phyloP scores from a whole-genome alignment of 208 protist genomes.

The Sergeia podlipaevii region DNA sequence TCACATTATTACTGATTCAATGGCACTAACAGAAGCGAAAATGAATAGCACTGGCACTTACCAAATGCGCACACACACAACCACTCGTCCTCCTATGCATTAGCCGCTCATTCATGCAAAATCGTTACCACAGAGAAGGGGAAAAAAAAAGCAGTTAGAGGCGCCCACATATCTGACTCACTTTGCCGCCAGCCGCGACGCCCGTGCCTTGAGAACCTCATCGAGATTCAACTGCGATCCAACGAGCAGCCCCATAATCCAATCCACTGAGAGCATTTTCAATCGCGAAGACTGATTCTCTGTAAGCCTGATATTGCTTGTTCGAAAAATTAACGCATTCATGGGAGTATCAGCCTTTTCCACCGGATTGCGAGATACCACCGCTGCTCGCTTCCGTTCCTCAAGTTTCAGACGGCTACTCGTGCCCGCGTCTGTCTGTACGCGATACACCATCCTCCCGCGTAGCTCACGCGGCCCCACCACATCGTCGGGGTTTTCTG shows the following conservation, averaged over 20 bases:
- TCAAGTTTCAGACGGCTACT: slow-evolving; percentile 44
- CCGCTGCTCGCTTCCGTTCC: slow-evolving; percentile 25
- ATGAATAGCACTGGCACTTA: no score
- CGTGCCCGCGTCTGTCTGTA: slow-evolving; percentile 51
- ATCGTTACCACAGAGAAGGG: no score
- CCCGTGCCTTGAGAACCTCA: neutral
- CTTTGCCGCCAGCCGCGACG: no score
- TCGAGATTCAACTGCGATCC: slow-evolving; percentile 44
- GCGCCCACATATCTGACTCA: no score
- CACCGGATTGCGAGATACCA: slow-evolving; percentile 10
- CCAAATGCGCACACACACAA: neutral
- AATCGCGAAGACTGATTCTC: slow-evolving; percentile 36
- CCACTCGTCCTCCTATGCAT: slow-evolving; percentile 1
- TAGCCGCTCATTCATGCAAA: slow-evolving; percentile 9
- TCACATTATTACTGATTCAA: no score
- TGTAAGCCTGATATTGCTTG: slow-evolving; percentile 34
- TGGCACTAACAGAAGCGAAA: no score
- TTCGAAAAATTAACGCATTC: slow-evolving; percentile 27
- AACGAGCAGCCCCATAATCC: slow-evolving; percentile 57
- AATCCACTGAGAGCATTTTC: slow-evolving; percentile 38
- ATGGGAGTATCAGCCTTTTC: slow-evolving; percentile 29
- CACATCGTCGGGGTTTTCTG: slow-evolving; percentile 49
- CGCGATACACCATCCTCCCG: slow-evolving; percentile 58
- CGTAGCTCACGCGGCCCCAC: slow-evolving; percentile 53
- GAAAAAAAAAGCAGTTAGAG: no score